These are phyloP conservation scores for Colletotrichum sp. DNA, from an alignment of 2,329 filamentous ascomycete species.

Conservation along the genomic window DNA sequence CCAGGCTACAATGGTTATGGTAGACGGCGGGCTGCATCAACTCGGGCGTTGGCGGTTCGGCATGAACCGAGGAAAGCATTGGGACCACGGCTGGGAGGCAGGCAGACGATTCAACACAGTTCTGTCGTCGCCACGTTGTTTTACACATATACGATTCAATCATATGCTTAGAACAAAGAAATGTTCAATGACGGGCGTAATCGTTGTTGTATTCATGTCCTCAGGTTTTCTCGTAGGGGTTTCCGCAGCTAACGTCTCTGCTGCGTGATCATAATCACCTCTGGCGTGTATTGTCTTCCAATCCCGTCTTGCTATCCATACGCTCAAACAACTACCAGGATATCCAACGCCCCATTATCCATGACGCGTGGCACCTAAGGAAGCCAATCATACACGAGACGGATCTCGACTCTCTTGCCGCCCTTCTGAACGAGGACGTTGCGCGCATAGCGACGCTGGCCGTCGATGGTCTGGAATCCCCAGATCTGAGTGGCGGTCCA, in stretches of 20 bases:
- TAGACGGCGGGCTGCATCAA: constrained; percentile 18
- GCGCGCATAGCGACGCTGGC: constrained; percentile 56
- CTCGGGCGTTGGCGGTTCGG: constrained; percentile 17
- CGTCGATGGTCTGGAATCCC: constrained; percentile 63
- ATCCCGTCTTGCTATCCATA: not conserved
- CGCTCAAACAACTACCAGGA: not conserved
- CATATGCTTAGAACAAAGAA: not conserved
- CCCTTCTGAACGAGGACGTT: constrained; percentile 60
- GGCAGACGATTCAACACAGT: constrained; percentile 34
- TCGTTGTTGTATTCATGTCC: not conserved
- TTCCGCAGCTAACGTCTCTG: not conserved
- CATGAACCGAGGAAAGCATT: constrained; percentile 2
- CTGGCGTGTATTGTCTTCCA: not conserved
- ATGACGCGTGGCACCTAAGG: not conserved
- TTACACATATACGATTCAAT: not conserved
- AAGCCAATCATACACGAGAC: constrained; percentile 62
- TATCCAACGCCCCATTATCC: not conserved
- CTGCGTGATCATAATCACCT: not conserved
- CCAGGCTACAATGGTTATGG: not conserved
- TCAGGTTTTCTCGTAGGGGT: constrained; percentile 3
- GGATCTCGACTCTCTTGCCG: constrained; percentile 51
- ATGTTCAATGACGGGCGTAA: not conserved
- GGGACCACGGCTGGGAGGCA: not conserved
- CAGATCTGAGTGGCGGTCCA: constrained; percentile 65
- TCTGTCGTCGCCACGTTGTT: not conserved